A percentile compares a stretch with the other conserved stretches of the same genome.
These are phyloP conservation scores for Vigna unguiculata DNA, from an alignment of 306 rosid genomes.

Conservation along the genomic window DNA sequence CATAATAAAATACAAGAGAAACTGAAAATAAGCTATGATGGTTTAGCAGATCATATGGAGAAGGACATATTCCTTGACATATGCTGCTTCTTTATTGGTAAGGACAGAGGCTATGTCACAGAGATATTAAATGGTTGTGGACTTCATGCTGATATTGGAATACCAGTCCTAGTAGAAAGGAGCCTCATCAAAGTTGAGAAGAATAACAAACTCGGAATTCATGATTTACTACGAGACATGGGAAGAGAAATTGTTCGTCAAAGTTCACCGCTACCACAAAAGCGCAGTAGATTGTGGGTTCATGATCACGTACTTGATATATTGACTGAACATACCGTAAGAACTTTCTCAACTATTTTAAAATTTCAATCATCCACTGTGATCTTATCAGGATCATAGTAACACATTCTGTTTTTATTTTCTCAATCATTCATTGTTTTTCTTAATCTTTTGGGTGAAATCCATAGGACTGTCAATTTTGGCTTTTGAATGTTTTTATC, in stretches of 20 bases:
- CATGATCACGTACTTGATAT: not conserved
- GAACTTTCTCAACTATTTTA: conserved; percentile 1
- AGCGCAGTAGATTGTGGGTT: conserved; percentile 7
- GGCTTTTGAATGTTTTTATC: too few species aligned
- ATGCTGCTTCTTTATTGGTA: conserved; percentile 43
- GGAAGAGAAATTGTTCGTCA: conserved; percentile 46
- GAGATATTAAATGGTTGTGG: conserved; percentile 22
- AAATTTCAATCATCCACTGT: not conserved
- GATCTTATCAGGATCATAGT: not conserved
- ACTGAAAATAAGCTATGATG: conserved; percentile 20
- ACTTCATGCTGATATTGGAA: conserved; percentile 2
- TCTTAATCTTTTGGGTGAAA: not conserved
- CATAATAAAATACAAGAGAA: conserved; percentile 16
- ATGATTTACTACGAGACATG: conserved; percentile 45
- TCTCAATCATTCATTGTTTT: not conserved
- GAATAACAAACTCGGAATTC: not conserved
- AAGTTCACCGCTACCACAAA: conserved; percentile 19
- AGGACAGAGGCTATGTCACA: conserved; percentile 7
- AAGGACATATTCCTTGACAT: conserved; percentile 46
- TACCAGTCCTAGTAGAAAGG: not conserved
- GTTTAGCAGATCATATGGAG: not conserved
- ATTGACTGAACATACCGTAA: conserved; percentile 8
- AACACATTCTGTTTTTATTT: not conserved
- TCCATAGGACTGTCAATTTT: too few species aligned
- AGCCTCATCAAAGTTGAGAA: conserved; percentile 1